These are phyloP conservation scores for Stachybotrys elegans DNA, from an alignment of 2,329 filamentous ascomycete species.

Conservation along the genomic window DNA sequence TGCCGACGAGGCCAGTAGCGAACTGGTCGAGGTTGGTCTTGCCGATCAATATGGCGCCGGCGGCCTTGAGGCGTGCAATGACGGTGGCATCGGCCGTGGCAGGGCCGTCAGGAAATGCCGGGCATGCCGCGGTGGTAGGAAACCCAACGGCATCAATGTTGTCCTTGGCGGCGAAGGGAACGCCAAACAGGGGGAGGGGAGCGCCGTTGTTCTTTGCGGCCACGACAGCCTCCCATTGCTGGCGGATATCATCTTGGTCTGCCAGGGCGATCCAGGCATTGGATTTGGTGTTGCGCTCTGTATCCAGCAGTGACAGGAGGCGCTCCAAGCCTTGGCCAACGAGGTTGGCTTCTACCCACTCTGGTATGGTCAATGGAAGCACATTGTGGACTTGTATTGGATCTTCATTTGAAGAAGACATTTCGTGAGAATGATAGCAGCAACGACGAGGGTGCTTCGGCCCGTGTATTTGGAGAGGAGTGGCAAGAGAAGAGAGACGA, in stretches of 20 bases:
- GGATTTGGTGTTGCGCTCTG: conserved; percentile 16
- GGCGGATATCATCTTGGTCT: conserved; percentile 17
- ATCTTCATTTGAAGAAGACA: too few relatives aligned
- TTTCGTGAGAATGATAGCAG: too few relatives aligned
- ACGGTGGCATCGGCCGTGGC: conserved; percentile 40
- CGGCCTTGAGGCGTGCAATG: conserved; percentile 41
- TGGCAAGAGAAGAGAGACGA: too few relatives aligned
- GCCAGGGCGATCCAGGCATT: conserved; percentile 27
- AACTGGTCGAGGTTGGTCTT: conserved; percentile 59
- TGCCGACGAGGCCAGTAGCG: conserved; percentile 57
- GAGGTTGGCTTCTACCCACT: conserved; percentile 18
- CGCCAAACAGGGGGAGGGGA: conserved; percentile 45
- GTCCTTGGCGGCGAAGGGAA: conserved; percentile 55
- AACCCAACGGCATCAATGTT: conserved; percentile 48
- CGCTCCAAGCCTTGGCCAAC: conserved; percentile 19
- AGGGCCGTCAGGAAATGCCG: conserved; percentile 39
- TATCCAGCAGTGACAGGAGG: conserved; percentile 17
- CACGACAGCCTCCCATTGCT: conserved; percentile 13
- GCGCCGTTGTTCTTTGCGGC: conserved; percentile 10
- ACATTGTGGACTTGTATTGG: too few relatives aligned
- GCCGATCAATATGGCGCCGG: conserved; percentile 53
- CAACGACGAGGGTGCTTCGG: too few relatives aligned
- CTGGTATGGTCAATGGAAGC: too few relatives aligned
- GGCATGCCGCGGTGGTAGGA: conserved; percentile 48
- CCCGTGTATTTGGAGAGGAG: too few relatives aligned